These are phyloP conservation scores for Eimeria praecox DNA, from an alignment of 169 alveolate species.

Conservation along the genomic window DNA sequence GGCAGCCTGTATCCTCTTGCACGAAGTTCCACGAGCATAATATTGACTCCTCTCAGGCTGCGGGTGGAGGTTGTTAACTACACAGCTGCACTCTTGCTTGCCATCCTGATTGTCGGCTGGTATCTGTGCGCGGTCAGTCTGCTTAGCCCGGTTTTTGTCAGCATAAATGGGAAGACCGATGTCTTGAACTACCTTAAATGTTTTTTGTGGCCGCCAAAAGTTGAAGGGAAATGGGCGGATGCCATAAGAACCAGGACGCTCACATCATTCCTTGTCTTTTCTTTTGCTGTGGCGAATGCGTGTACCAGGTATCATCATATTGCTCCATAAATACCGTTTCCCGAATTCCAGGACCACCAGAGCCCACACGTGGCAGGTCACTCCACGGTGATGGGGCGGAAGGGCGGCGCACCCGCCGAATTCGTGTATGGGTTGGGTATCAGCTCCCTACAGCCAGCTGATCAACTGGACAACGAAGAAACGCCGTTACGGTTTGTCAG, in stretches of 20 bases:
- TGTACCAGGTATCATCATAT: not conserved
- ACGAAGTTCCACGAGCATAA: not conserved
- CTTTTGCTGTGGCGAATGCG: not conserved
- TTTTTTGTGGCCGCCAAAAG: not conserved
- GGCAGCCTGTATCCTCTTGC: not conserved
- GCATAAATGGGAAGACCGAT: not conserved
- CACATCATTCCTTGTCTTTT: not conserved
- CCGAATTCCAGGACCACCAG: not conserved
- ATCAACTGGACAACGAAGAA: constrained; percentile 15
- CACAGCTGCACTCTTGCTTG: not conserved
- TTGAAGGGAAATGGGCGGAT: not conserved
- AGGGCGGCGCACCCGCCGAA: constrained; percentile 62
- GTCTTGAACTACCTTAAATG: not conserved
- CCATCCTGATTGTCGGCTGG: not conserved
- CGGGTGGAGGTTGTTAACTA: not conserved
- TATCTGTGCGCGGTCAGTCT: not conserved
- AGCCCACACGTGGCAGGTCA: not conserved
- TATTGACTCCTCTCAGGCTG: not conserved
- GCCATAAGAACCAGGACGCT: not conserved
- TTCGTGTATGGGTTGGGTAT: constrained; percentile 68
- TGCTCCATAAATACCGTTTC: not conserved
- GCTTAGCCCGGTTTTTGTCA: not conserved
- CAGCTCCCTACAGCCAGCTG: constrained; percentile 58
- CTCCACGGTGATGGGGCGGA: constrained; percentile 38
- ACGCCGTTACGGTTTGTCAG: constrained; percentile 67